phyloP scores from a whole-genome alignment of 2,329 filamentous ascomycete species.

The Triangularia verruculosa region DNA sequence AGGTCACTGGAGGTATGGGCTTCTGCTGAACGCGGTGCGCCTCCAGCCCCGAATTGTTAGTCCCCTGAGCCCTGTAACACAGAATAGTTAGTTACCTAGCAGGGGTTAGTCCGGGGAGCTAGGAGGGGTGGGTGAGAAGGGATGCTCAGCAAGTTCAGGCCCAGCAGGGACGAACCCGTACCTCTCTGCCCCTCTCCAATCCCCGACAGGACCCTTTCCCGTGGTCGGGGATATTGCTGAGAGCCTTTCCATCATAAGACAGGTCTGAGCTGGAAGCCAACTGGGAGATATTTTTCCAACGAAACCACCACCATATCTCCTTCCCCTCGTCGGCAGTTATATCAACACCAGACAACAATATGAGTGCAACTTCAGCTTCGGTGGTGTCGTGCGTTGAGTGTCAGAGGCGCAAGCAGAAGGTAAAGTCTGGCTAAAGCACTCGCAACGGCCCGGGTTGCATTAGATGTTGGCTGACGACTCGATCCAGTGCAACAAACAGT shows the following conservation, averaged over 20 bases:
- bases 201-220: background rate
- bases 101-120: background rate
- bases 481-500: constrained; percentile 46
- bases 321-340: background rate
- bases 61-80: constrained; percentile 1
- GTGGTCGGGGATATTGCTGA: background rate
- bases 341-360: background rate
- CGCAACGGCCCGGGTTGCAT: constrained; percentile 6
- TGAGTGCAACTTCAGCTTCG: background rate
- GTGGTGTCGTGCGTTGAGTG: constrained; percentile 44
- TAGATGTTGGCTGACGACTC: constrained; percentile 2
- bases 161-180: background rate
- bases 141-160: background rate
- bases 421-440: constrained; percentile 13
- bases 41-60: constrained; percentile 1
- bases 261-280: background rate
- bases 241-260: background rate
- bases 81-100: background rate
- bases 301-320: background rate
- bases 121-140: background rate
- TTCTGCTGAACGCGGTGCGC: constrained; percentile 6
- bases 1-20: background rate
- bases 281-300: background rate
- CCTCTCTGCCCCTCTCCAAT: background rate
- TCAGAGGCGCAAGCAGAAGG: constrained; percentile 50